Evolutionary conservation across 495 filamentous ascomycete genomes (phyloP), one percentile per base, ranked within the genome.

Genomic region (Penicillium atrosanguineum): DNA sequence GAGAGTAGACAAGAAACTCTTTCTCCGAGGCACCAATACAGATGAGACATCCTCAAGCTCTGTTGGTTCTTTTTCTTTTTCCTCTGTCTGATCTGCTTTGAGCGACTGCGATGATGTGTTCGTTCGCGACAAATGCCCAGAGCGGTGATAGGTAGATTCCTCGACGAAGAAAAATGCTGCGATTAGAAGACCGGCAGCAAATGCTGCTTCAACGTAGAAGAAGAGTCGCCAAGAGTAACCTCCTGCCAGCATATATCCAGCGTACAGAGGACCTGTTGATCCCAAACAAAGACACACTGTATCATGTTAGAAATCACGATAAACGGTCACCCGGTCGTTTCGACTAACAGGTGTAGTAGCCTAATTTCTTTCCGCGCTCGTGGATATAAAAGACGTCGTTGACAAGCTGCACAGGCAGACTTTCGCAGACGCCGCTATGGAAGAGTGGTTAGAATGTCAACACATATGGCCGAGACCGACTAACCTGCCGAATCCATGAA

Each of bases 341-440:
- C 2, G 44, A 52, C 59, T 39, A 56, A 81, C 79, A 69, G 15
- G 82, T 85, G 54, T 85, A 85, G 47, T 79, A 81, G 4, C 80
- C 82, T 31, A 85, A 71, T 1, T 76, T 68, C 66, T 80, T 78
- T 6, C 82, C 82, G 11, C 82, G 69, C 56, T 85, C 81, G 55
- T 85, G 82, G 1, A 85, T 68, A 63, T 80, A 87, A 65, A 87
- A 87, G 50, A 87, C 83, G 54, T 87, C 83, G 53, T 87, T 87
- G 7, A 85, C 83, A 5, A 87, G 59, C 56, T 85, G 82, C 5
- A 87, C 83, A 0, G 82, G 83, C 2, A 85, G 61, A 18, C 83
- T 82, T 52, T 85, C 83, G 63, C 83, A 87, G 20, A 87, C 79
- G 9, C 73, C 77, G 16, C 80, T 79, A 34, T 14, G 11, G 8